Conservation (phyloP, 1,284 basidiomycete genomes). For the Microbotryum silenes-acaulis region DNA sequence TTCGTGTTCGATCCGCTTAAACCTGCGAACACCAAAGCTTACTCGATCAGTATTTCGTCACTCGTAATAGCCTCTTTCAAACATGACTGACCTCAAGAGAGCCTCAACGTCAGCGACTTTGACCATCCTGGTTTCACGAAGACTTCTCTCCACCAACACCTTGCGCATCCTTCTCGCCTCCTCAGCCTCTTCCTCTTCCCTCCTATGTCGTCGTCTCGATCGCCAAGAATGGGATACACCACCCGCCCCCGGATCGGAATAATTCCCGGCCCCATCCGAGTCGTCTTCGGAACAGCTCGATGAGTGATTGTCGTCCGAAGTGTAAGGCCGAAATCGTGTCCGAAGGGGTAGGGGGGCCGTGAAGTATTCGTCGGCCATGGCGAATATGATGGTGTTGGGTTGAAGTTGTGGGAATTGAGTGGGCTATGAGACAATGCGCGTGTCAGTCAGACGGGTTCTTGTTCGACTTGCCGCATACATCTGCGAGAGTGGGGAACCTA, state of each 20-base stretch:
- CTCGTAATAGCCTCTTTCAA: too few species aligned
- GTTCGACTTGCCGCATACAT: too few species aligned
- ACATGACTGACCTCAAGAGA: too few species aligned
- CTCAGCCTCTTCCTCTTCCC: background rate
- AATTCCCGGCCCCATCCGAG: constrained; percentile 13
- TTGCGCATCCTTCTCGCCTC: constrained; percentile 1
- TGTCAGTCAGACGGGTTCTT: too few species aligned
- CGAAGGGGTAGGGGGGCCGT: constrained; percentile 55
- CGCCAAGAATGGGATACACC: background rate
- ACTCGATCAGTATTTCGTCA: too few species aligned
- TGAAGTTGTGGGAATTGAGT: constrained; percentile 51
- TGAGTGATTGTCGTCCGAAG: background rate
- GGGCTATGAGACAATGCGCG: constrained; percentile 40
- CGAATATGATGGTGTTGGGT: constrained; percentile 62
- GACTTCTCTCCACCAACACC: constrained; percentile 17
- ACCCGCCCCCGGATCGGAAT: constrained; percentile 20
- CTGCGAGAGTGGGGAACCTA: constrained; percentile 41
- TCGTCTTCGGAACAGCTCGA: background rate
- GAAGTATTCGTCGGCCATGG: constrained; percentile 48
- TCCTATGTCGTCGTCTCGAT: background rate
- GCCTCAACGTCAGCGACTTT: background rate
- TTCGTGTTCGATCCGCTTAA: too few species aligned
- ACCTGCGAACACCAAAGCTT: too few species aligned
- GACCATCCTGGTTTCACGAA: constrained; percentile 29
- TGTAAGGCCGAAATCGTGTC: constrained; percentile 49